Evolutionary conservation across 257 asterid genomes (phyloP).

Genomic region (Solanum chaucha): DNA sequence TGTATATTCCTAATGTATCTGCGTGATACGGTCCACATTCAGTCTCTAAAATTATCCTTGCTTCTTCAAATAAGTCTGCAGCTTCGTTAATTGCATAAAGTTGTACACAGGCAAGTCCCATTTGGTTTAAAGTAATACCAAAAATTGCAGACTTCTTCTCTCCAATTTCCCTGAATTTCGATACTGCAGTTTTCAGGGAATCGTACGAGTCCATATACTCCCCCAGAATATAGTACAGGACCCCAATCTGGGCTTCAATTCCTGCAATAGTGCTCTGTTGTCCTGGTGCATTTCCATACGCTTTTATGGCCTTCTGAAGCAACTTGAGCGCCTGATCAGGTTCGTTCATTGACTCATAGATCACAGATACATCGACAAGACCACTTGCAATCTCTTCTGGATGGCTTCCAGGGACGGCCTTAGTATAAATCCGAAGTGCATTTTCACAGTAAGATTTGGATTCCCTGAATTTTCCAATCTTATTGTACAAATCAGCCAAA

Average conservation of each 20-base stretch:
- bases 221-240: constrained; percentile 30
- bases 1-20: constrained; percentile 33
- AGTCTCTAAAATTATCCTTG: constrained; percentile 28
- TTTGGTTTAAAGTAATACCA: constrained; percentile 33
- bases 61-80: constrained; percentile 37
- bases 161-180: constrained; percentile 25
- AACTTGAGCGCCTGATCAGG: constrained; percentile 31
- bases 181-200: constrained; percentile 23
- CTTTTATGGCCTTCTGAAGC: constrained; percentile 27
- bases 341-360: constrained; percentile 29
- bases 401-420: constrained; percentile 37
- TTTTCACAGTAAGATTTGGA: constrained; percentile 63
- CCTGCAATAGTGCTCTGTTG: constrained; percentile 31
- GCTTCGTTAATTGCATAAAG: constrained; percentile 35
- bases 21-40: constrained; percentile 35
- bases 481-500: constrained; percentile 72
- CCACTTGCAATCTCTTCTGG: constrained; percentile 81
- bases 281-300: constrained; percentile 21
- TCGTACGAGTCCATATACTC: constrained; percentile 22
- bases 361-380: constrained; percentile 33
- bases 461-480: constrained; percentile 65
- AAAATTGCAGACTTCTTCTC: constrained; percentile 34
- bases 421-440: constrained; percentile 55
- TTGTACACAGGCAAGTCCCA: constrained; percentile 35
- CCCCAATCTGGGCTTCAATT: constrained; percentile 39